Conservation (phyloP, 768 basidiomycete species). For the Kwoniella sp. region DNA sequence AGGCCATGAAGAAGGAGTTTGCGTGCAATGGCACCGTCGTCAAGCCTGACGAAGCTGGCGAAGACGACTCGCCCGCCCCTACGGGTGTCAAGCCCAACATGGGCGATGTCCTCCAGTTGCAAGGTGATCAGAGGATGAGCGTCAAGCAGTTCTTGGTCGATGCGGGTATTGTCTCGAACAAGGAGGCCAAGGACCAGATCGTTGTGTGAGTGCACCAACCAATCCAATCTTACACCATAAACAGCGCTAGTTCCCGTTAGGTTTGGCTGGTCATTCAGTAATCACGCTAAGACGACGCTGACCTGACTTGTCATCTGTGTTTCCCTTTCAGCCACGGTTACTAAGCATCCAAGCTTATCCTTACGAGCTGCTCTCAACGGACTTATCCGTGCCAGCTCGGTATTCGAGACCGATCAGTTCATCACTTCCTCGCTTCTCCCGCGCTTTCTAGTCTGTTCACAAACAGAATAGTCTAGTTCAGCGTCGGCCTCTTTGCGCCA, state of each 20-base stretch:
- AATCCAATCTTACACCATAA: too few relatives aligned
- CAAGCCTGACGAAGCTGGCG: conserved; percentile 50
- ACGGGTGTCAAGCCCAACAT: conserved; percentile 67
- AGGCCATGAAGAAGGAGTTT: conserved; percentile 99
- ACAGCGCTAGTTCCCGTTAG: too few relatives aligned
- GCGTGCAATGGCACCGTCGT: conserved; percentile 98
- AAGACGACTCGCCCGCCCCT: conserved; percentile 40
- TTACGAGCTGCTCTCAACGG: neutral
- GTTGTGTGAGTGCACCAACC: conserved; percentile 44
- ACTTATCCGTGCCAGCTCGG: too few relatives aligned
- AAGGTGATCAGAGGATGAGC: conserved; percentile 94
- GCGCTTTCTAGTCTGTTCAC: too few relatives aligned
- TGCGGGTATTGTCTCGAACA: conserved; percentile 53
- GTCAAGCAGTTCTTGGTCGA: conserved; percentile 83
- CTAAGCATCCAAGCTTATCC: conserved; percentile 22
- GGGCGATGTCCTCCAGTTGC: conserved; percentile 96
- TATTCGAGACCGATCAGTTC: neutral
- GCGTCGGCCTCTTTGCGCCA: too few relatives aligned
- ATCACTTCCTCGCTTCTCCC: neutral
- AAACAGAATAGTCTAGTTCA: too few relatives aligned
- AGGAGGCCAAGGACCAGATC: conserved; percentile 56
- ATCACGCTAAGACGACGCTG: neutral
- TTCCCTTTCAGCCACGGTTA: conserved; percentile 45
- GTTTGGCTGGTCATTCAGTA: neutral
- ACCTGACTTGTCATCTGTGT: neutral